Conservation (phyloP, 768 basidiomycete genomes). For the Gelatoporia subvermispora region DNA sequence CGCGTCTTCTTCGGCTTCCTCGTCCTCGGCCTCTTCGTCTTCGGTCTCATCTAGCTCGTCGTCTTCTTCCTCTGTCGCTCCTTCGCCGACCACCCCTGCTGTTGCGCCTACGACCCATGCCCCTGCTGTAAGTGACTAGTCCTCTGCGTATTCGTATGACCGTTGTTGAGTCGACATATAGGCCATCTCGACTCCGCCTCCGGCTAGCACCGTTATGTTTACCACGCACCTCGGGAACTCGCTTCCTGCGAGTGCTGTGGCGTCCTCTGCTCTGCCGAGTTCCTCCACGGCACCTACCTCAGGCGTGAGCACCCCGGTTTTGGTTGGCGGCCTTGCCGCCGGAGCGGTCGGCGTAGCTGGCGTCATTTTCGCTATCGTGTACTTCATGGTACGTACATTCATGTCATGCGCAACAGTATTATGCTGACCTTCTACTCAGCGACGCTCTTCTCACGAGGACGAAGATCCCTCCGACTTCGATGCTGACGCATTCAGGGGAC, state of each 20-base stretch:
- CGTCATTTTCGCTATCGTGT: constrained; percentile 27
- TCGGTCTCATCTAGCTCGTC: constrained; percentile 2
- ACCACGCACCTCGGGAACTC: not conserved
- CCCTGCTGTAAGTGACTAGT: not conserved
- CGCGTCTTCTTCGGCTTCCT: not conserved
- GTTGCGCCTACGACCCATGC: not conserved
- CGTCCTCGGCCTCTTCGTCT: constrained; percentile 4
- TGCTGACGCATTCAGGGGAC: constrained; percentile 53
- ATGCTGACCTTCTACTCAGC: constrained; percentile 8
- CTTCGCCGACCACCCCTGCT: not conserved
- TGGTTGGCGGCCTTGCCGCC: constrained; percentile 32
- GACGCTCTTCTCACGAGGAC: constrained; percentile 25
- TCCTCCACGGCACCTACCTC: not conserved
- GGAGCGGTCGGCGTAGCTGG: constrained; percentile 29
- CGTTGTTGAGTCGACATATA: not conserved
- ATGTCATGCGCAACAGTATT: not conserved
- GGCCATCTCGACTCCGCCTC: not conserved
- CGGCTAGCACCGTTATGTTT: not conserved
- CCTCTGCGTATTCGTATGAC: not conserved
- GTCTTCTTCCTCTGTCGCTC: not conserved
- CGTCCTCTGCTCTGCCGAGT: constrained; percentile 7
- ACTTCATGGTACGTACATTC: constrained; percentile 29
- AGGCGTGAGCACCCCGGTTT: constrained; percentile 19
- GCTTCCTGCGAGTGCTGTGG: not conserved
- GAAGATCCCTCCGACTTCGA: constrained; percentile 41